These are phyloP conservation scores for Tuber umbilicatum DNA, from an alignment of 495 filamentous ascomycete species.

Conservation along the genomic window DNA sequence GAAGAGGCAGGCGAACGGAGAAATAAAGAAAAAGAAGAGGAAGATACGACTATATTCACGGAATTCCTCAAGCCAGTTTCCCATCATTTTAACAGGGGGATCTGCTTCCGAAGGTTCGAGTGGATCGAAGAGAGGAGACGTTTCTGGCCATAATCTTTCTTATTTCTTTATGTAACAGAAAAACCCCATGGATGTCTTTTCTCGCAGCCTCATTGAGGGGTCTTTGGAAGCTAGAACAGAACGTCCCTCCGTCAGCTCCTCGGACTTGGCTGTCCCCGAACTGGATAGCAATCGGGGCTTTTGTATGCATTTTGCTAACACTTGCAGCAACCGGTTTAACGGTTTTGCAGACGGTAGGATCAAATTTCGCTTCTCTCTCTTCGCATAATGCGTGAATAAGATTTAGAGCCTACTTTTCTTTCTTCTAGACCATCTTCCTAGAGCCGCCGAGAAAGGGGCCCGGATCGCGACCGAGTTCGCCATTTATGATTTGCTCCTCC, in stretches of 20 bases:
- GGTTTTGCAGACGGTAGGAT: not conserved
- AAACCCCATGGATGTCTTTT: not conserved
- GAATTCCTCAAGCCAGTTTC: not conserved
- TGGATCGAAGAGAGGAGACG: not conserved
- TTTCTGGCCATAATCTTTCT: not conserved
- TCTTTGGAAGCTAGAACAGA: not conserved
- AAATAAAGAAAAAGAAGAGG: not conserved
- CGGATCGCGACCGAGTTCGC: not conserved
- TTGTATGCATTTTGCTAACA: not conserved
- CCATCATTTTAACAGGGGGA: not conserved
- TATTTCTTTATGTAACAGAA: conserved; percentile 3
- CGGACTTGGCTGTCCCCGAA: not conserved
- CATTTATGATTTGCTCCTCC: not conserved
- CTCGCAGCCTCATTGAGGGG: not conserved
- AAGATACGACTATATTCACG: not conserved
- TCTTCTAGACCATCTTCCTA: not conserved
- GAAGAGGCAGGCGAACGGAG: not conserved
- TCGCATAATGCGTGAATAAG: not conserved
- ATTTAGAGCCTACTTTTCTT: not conserved
- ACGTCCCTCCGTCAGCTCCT: not conserved
- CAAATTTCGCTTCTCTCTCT: not conserved
- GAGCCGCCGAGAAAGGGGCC: not conserved
- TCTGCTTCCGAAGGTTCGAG: not conserved
- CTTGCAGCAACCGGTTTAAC: not conserved
- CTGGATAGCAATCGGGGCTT: not conserved